phyloP scores from a whole-genome alignment of 208 protist genomes.

The Leptomonas pyrrhocoris region DNA sequence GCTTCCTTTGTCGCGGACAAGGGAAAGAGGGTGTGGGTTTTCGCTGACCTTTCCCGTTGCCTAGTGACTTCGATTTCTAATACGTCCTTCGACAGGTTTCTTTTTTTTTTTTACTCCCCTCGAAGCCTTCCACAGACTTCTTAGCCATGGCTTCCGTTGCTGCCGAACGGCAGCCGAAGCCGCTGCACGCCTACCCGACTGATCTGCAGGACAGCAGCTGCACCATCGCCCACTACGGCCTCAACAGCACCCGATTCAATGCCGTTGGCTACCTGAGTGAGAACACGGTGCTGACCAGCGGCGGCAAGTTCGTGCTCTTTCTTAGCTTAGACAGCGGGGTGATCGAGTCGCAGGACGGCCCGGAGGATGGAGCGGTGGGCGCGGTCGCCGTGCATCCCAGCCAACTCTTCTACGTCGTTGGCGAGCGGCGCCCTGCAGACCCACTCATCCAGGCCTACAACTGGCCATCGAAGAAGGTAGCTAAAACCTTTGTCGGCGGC shows the following conservation, averaged over 20 bases:
- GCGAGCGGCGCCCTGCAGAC: slow-evolving; percentile 65
- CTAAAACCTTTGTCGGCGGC: slow-evolving; percentile 79
- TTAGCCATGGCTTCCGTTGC: not conserved
- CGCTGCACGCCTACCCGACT: slow-evolving; percentile 75
- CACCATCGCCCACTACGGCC: slow-evolving; percentile 64
- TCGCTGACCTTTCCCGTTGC: too few relatives aligned
- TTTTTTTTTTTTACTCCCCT: slow-evolving; percentile 4
- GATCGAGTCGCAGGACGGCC: slow-evolving; percentile 62
- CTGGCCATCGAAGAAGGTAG: slow-evolving; percentile 68
- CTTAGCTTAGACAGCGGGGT: slow-evolving; percentile 58
- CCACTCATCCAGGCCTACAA: slow-evolving; percentile 82
- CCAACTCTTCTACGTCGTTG: slow-evolving; percentile 75
- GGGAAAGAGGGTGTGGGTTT: too few relatives aligned
- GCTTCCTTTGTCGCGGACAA: too few relatives aligned
- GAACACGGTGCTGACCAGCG: slow-evolving; percentile 63
- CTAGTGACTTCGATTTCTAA: not conserved
- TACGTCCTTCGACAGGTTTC: not conserved
- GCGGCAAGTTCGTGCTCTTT: slow-evolving; percentile 88
- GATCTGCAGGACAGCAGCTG: slow-evolving; percentile 36
- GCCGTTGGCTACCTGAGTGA: slow-evolving; percentile 60
- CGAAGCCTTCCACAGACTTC: not conserved
- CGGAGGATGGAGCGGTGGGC: slow-evolving; percentile 62
- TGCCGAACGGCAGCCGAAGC: slow-evolving; percentile 29
- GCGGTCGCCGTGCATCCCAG: slow-evolving; percentile 74
- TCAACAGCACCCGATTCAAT: slow-evolving; percentile 73